Evolutionary conservation across 2,329 filamentous ascomycete species (phyloP).

Genomic region (Sclerotinia trifoliorum): DNA sequence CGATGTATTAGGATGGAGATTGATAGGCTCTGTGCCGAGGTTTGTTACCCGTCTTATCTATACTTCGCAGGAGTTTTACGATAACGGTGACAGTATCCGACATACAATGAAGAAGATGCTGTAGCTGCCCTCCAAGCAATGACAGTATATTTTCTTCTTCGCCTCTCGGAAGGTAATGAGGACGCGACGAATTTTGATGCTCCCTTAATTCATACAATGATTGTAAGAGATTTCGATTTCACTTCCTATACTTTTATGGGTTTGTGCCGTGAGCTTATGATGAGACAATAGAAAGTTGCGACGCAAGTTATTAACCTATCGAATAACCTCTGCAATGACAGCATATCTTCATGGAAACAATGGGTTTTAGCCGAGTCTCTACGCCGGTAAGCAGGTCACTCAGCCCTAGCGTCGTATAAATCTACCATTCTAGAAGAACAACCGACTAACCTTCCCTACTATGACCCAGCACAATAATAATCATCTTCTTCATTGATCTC

Average conservation of each 20-base stretch:
- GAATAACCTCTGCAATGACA: not conserved
- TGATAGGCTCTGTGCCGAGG: slow-evolving; percentile 28
- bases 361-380: slow-evolving; percentile 28
- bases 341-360: slow-evolving; percentile 21
- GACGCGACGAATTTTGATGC: slow-evolving; percentile 27
- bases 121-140: slow-evolving; percentile 31
- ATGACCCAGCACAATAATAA: slow-evolving; percentile 23
- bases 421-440: not conserved
- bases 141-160: slow-evolving; percentile 27
- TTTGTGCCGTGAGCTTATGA: not conserved
- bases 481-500: slow-evolving; percentile 25
- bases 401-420: no score
- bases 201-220: slow-evolving; percentile 26
- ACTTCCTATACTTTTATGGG: not conserved
- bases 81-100: slow-evolving; percentile 14
- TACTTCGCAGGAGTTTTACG: not conserved
- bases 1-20: slow-evolving; percentile 27
- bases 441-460: not conserved
- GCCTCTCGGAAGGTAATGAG: slow-evolving; percentile 26
- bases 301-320: not conserved
- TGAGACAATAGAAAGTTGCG: slow-evolving; percentile 5
- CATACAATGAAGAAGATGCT: slow-evolving; percentile 19
- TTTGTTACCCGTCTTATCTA: not conserved
- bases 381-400: slow-evolving; percentile 22
- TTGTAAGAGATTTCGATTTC: slow-evolving; percentile 15